These are phyloP conservation scores for Verticillium isaacii DNA, from an alignment of 2,329 filamentous ascomycete genomes.

Conservation along the genomic window DNA sequence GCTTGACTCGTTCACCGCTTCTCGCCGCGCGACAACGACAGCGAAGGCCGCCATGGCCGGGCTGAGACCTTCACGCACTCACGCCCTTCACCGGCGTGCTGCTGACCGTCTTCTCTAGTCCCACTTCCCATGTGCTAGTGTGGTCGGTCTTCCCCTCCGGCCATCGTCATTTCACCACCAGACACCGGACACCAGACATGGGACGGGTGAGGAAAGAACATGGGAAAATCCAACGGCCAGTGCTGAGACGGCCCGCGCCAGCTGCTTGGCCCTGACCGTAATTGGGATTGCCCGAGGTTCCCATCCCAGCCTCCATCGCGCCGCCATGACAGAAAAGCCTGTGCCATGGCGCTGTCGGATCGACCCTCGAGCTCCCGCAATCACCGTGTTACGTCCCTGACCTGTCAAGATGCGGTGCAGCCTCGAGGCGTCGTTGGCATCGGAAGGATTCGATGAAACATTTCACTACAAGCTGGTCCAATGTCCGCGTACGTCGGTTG, in stretches of 20 bases:
- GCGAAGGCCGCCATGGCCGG: neutral
- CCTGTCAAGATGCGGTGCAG: neutral
- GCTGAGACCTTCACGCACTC: neutral
- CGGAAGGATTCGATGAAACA: neutral
- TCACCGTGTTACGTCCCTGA: neutral
- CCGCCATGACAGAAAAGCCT: neutral
- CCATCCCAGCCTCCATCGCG: neutral
- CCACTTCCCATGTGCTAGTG: neutral
- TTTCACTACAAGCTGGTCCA: neutral
- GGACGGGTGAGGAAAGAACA: neutral
- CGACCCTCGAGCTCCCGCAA: neutral
- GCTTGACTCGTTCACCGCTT: conserved; percentile 14
- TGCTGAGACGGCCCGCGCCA: neutral
- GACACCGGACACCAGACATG: neutral
- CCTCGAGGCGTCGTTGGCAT: neutral
- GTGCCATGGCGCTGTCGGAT: neutral
- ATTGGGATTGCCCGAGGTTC: neutral
- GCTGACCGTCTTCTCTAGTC: neutral
- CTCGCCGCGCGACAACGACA: neutral
- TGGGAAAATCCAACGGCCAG: neutral
- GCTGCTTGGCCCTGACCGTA: neutral
- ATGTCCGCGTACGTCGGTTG: neutral
- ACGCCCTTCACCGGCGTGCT: neutral
- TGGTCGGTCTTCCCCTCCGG: neutral
- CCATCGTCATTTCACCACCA: neutral